Evolutionary conservation across 1,284 basidiomycete genomes (phyloP).

Genomic region (Sphaerobolus stellatus): DNA sequence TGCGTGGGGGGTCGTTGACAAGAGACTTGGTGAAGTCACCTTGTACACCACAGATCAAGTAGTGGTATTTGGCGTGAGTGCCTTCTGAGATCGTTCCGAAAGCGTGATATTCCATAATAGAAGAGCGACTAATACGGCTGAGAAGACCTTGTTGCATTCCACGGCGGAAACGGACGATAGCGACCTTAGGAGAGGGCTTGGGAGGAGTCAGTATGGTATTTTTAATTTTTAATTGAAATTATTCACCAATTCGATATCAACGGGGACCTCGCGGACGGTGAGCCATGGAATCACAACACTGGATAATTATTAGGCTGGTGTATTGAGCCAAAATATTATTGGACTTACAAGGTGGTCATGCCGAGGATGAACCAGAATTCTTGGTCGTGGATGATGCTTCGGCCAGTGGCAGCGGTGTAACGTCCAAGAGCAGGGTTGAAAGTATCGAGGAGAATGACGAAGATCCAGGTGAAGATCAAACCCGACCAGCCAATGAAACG

Average conservation of each 20-base stretch:
- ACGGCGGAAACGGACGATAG: constrained; percentile 56
- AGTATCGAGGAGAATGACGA: background rate
- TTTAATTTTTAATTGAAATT: background rate
- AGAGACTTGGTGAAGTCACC: constrained; percentile 74
- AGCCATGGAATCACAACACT: constrained; percentile 75
- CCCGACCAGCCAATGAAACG: constrained; percentile 68
- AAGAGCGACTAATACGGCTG: constrained; percentile 53
- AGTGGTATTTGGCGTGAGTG: constrained; percentile 67
- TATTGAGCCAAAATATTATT: constrained; percentile 13
- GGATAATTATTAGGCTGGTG: constrained; percentile 12
- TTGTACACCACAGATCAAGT: constrained; percentile 76
- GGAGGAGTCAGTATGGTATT: constrained; percentile 1
- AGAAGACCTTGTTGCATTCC: constrained; percentile 66
- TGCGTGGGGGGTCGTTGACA: constrained; percentile 64
- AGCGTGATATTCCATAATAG: constrained; percentile 62
- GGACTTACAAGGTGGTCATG: constrained; percentile 68
- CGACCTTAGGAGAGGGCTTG: constrained; percentile 62
- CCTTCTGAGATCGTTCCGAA: constrained; percentile 67
- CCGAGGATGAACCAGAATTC: constrained; percentile 73
- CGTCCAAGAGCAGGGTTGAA: background rate
- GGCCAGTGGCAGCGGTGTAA: constrained; percentile 40
- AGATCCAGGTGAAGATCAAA: constrained; percentile 55
- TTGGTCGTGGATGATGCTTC: constrained; percentile 60
- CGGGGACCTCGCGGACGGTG: constrained; percentile 67
- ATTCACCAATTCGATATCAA: constrained; percentile 72